Evolutionary conservation across 1,139 yeast species (phyloP).

Genomic region (Saccharomyces hybrid): DNA sequence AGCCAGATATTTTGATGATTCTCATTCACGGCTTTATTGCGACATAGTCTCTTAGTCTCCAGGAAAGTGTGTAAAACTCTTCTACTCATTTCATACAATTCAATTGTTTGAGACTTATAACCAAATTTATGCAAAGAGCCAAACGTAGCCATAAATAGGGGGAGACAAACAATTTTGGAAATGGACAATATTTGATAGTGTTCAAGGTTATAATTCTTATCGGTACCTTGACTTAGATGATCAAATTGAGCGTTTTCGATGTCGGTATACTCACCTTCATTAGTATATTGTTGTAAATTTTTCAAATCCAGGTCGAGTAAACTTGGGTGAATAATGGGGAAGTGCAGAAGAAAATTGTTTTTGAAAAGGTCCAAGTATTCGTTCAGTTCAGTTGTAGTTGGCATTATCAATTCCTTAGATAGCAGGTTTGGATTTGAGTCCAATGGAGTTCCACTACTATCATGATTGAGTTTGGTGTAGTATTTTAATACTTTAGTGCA

Average conservation of each 20-base stretch:
- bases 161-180: constrained; percentile 47
- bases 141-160: constrained; percentile 61
- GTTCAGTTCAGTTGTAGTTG: constrained; percentile 53
- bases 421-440: constrained; percentile 11
- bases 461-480: constrained; percentile 54
- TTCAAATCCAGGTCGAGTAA: constrained; percentile 44
- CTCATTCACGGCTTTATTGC: constrained; percentile 5
- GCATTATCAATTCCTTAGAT: constrained; percentile 45
- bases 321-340: constrained; percentile 61
- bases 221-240: constrained; percentile 3
- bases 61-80: constrained; percentile 68
- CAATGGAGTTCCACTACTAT: constrained; percentile 23
- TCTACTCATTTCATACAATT: constrained; percentile 64
- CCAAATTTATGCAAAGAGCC: constrained; percentile 63
- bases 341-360: constrained; percentile 47
- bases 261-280: constrained; percentile 23
- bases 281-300: constrained; percentile 19
- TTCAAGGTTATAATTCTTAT: constrained; percentile 3
- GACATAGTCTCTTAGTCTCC: constrained; percentile 50
- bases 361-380: constrained; percentile 45
- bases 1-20: constrained; percentile 45
- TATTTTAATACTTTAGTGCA: constrained; percentile 49
- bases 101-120: constrained; percentile 33
- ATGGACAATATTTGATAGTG: constrained; percentile 22
- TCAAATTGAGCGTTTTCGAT: constrained; percentile 6